Evolutionary conservation across 2,329 filamentous ascomycete genomes (phyloP), one percentile per base, ranked within the genome.

Genomic region (Sordariomycetes sp.): DNA sequence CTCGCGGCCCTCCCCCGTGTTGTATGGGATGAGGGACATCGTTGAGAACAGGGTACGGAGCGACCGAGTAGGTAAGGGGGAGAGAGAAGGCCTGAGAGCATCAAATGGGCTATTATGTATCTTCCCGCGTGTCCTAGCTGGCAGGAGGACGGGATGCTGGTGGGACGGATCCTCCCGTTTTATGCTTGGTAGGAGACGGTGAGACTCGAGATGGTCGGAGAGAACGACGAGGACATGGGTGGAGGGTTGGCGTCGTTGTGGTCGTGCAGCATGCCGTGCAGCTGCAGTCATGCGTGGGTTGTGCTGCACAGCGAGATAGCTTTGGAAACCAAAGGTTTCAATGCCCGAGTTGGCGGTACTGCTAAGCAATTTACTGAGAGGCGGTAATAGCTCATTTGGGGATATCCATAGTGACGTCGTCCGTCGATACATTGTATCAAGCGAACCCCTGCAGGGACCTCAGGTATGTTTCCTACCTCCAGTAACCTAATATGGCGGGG

Each of bases 11-110:
- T 90, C 88, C 61, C 80, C 81, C 54, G 85, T 81, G 58, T 82
- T 80, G 68, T 91, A 93, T 3, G 89, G 89, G 62, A 94, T 86
- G 65, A 94, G 76, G 64, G 88, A 91, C 80, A 84, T 75, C n/a
- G 43, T 50, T 12, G 46, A 24, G 46, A n/a, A 11, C 12, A 20
- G n/a, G 37, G 18, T n/a, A n/a, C 18, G 14, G 40, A 16, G n/a
- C 40, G 40, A n/a, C n/a, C 40, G 18, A n/a, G 5, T 6, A 46
- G 18, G 37, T 3, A 14, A 14, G 37, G 4, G 11, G 6, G 14
- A 46, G 40, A n/a, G 7, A 8, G n/a, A 14, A n/a, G 16, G 40
- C 40, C 6, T 14, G n/a, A n/a, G 40, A 8, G 6, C 6, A n/a
- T 46, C 16, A n/a, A n/a, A n/a, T 8, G 18, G 40, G 14, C 6